Evolutionary conservation across 768 basidiomycete genomes (phyloP).

Genomic region (Hygrocybe coccinea): DNA sequence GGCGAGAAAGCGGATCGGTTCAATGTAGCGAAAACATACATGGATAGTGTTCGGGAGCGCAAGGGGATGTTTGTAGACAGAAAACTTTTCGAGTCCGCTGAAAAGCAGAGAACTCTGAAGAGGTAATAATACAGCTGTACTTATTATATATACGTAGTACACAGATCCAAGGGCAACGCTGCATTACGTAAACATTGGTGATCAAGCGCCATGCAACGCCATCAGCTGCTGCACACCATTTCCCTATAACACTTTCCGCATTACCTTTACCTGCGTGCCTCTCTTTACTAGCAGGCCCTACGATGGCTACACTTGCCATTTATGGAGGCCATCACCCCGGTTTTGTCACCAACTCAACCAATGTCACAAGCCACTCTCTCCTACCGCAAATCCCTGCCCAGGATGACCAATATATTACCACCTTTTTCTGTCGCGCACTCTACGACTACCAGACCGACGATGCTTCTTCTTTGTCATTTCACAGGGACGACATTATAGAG

Average conservation of each 20-base stretch:
- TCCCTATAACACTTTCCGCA: not conserved
- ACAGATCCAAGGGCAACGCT: not conserved
- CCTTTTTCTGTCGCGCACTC: conserved; percentile 85
- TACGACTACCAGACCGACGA: conserved; percentile 92
- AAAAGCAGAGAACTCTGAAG: conserved; percentile 91
- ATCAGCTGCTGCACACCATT: not conserved
- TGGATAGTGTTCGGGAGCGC: conserved; percentile 84
- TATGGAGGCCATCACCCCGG: conserved; percentile 17
- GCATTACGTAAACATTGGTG: not conserved
- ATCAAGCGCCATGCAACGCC: not conserved
- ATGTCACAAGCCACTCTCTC: conserved; percentile 18
- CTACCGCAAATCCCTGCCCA: conserved; percentile 39
- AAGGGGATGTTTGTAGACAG: conserved; percentile 95
- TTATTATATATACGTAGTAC: too few relatives aligned
- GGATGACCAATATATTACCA: conserved; percentile 57
- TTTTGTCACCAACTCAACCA: conserved; percentile 8
- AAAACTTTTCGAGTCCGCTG: conserved; percentile 92
- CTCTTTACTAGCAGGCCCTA: not conserved
- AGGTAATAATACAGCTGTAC: conserved; percentile 34
- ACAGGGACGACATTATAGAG: conserved; percentile 84
- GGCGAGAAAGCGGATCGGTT: conserved; percentile 92
- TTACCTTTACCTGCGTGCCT: not conserved
- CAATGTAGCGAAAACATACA: conserved; percentile 90
- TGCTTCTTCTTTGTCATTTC: conserved; percentile 83
- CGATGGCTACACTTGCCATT: conserved; percentile 33